Evolutionary conservation across 2,329 filamentous ascomycete genomes (phyloP).

Genomic region (Nothomitra cinnamomea): DNA sequence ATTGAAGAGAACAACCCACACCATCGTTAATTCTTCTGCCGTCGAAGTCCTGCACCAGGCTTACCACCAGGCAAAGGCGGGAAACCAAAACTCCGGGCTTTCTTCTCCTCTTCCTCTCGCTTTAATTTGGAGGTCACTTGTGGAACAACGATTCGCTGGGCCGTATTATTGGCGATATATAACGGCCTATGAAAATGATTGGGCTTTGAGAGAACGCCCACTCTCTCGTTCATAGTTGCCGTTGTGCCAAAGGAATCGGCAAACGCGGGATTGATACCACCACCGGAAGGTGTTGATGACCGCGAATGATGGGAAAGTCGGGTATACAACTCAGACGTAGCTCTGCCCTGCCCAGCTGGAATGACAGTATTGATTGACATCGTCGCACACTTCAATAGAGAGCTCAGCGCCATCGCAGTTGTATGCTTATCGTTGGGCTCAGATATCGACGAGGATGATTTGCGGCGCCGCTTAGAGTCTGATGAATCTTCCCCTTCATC

Average conservation of each 20-base stretch:
- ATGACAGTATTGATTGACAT: conserved; percentile 9
- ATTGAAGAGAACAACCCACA: neutral
- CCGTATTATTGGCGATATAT: neutral
- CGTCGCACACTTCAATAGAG: conserved; percentile 6
- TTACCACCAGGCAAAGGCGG: conserved; percentile 4
- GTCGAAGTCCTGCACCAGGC: neutral
- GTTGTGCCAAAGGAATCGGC: conserved; percentile 3
- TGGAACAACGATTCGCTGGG: neutral
- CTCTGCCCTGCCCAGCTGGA: conserved; percentile 7
- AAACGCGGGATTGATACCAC: conserved; percentile 5
- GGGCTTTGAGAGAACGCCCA: conserved; percentile 3
- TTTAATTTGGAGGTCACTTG: neutral
- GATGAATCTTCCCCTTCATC: neutral
- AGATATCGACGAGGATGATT: neutral
- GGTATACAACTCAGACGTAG: conserved; percentile 8
- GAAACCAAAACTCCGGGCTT: conserved; percentile 5
- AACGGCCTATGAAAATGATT: conserved; percentile 5
- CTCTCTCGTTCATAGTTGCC: conserved; percentile 5
- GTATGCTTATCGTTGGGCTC: conserved; percentile 2
- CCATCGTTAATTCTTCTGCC: conserved; percentile 1
- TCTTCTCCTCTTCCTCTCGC: neutral
- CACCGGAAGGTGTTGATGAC: conserved; percentile 3
- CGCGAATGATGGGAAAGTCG: conserved; percentile 6
- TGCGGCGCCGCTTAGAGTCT: neutral
- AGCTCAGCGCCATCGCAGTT: conserved; percentile 4